Percentiles rank a stretch among this genome's conserved stretches.
Conservation (phyloP, 257 asterid species). For the Nemophila menziesii region DNA sequence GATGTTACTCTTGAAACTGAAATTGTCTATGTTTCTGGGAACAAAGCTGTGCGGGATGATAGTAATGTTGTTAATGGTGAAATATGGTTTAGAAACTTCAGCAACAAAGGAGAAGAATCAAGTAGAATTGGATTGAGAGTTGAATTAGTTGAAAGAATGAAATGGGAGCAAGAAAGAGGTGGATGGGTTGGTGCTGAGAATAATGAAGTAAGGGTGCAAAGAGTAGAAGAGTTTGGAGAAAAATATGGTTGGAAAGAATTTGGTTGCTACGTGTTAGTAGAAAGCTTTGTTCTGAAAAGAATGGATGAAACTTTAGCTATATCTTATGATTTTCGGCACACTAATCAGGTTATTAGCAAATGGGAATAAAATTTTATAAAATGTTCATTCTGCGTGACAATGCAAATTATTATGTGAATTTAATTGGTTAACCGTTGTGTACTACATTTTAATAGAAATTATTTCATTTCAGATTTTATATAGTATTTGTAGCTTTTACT, state of each 20-base stretch:
- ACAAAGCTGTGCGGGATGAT: conserved; percentile 20
- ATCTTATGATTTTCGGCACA: conserved; percentile 33
- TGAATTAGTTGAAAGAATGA: conserved; percentile 34
- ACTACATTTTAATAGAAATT: too few relatives aligned
- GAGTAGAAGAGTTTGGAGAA: conserved; percentile 17
- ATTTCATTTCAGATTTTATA: too few relatives aligned
- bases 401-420: too few relatives aligned
- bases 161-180: conserved; percentile 34
- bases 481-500: too few relatives aligned
- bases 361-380: conserved; percentile 21
- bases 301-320: conserved; percentile 37
- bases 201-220: conserved; percentile 12
- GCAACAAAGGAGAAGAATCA: conserved; percentile 3
- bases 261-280: conserved; percentile 41
- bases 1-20: conserved; percentile 27
- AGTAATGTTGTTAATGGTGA: conserved; percentile 16
- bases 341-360: conserved; percentile 20
- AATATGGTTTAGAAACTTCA: conserved; percentile 27
- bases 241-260: conserved; percentile 21
- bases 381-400: too few relatives aligned
- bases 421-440: too few relatives aligned
- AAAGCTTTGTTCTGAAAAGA: conserved; percentile 35
- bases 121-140: conserved; percentile 41
- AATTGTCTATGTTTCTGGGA: conserved; percentile 16
- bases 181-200: conserved; percentile 25